phyloP scores from a whole-genome alignment of 768 basidiomycete species.

The Boletus insuetus region DNA sequence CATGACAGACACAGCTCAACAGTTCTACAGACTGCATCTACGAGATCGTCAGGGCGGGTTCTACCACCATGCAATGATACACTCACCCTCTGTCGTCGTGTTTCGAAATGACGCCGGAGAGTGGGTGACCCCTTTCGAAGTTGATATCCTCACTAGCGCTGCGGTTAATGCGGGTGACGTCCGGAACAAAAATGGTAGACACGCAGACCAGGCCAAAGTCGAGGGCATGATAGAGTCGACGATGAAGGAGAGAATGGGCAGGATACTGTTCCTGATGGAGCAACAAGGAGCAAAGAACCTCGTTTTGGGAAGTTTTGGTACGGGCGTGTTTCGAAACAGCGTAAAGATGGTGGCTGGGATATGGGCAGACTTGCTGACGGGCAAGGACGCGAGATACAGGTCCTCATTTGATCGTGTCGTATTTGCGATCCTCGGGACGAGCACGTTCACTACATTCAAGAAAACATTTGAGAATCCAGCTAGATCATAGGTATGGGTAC shows the following conservation, averaged over 20 bases:
- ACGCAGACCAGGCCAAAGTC: slow-evolving; percentile 18
- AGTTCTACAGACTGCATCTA: slow-evolving; percentile 63
- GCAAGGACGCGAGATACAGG: slow-evolving; percentile 50
- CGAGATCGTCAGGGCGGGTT: slow-evolving; percentile 49
- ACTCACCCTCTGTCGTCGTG: slow-evolving; percentile 59
- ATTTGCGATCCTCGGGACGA: slow-evolving; percentile 61
- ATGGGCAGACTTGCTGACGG: slow-evolving; percentile 61
- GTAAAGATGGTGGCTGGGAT: slow-evolving; percentile 55
- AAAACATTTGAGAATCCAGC: slow-evolving; percentile 29
- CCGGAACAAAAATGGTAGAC: slow-evolving; percentile 23
- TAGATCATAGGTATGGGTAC: neutral
- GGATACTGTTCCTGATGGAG: slow-evolving; percentile 66
- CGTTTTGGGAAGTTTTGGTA: slow-evolving; percentile 75
- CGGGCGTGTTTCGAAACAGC: slow-evolving; percentile 72
- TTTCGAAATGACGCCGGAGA: slow-evolving; percentile 63
- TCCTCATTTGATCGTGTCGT: slow-evolving; percentile 58
- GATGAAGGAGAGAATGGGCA: slow-evolving; percentile 72
- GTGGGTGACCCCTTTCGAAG: slow-evolving; percentile 53
- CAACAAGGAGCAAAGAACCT: slow-evolving; percentile 54
- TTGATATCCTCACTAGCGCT: slow-evolving; percentile 68
- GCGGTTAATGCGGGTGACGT: slow-evolving; percentile 71
- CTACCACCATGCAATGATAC: slow-evolving; percentile 79
- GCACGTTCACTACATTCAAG: slow-evolving; percentile 46
- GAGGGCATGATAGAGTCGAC: slow-evolving; percentile 42
- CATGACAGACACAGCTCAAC: slow-evolving; percentile 47